These are phyloP conservation scores for Penicillium coprophilum DNA, from an alignment of 495 filamentous ascomycete genomes.

Conservation along the genomic window DNA sequence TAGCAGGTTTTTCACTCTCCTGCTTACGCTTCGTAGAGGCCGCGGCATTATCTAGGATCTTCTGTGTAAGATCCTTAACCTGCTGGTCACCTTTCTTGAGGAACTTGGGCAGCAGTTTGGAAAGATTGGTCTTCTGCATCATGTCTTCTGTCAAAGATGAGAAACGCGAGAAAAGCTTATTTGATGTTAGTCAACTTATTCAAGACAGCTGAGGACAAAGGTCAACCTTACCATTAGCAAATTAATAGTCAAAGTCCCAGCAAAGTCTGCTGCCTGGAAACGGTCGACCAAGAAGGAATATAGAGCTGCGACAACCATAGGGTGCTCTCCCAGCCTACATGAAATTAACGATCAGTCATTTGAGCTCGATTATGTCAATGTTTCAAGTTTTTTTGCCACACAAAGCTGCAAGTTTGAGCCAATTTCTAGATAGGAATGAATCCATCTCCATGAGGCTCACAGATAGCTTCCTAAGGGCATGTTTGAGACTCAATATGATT, in stretches of 20 bases:
- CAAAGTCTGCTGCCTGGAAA: conserved; percentile 63
- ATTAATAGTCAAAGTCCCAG: conserved; percentile 59
- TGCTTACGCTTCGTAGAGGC: conserved; percentile 52
- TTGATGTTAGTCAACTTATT: conserved; percentile 15
- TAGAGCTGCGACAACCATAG: conserved; percentile 53
- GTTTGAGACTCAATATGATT: conserved; percentile 6
- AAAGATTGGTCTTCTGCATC: conserved; percentile 66
- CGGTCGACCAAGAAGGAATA: conserved; percentile 67
- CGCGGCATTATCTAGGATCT: conserved; percentile 56
- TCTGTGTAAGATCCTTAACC: conserved; percentile 57
- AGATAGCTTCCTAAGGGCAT: conserved; percentile 4
- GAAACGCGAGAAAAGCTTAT: conserved; percentile 61
- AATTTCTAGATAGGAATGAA: conserved; percentile 8
- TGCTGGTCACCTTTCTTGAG: conserved; percentile 65
- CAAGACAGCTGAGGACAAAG: background rate
- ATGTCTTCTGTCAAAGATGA: conserved; percentile 61
- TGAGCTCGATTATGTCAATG: conserved; percentile 6
- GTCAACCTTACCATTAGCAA: conserved; percentile 56
- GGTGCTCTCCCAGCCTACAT: conserved; percentile 58
- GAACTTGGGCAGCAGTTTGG: conserved; percentile 60
- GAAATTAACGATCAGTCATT: conserved; percentile 32
- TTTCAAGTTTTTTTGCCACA: background rate
- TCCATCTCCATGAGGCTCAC: background rate
- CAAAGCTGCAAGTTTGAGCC: conserved; percentile 5
- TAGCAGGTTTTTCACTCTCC: conserved; percentile 37